Evolutionary conservation across 2,329 filamentous ascomycete species (phyloP).

Genomic region (Colletotrichum noveboracense): DNA sequence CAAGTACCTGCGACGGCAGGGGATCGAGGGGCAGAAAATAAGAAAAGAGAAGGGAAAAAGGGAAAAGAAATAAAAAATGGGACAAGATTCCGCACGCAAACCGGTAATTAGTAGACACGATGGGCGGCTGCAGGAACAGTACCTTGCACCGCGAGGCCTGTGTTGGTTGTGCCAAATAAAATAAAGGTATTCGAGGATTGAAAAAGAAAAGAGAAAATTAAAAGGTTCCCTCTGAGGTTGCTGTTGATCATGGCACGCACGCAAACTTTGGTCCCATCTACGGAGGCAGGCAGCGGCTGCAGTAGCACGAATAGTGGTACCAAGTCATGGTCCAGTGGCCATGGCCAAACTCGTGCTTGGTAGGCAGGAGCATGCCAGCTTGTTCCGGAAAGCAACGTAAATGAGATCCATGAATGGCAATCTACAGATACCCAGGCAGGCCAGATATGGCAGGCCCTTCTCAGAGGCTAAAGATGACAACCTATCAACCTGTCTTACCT

Average conservation of each 20-base stretch:
- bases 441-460: neutral
- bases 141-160: neutral
- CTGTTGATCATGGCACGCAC: neutral
- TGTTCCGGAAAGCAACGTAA: neutral
- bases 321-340: neutral
- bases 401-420: neutral
- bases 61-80: neutral
- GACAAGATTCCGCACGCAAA: neutral
- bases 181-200: neutral
- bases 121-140: constrained; percentile 4
- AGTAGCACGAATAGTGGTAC: neutral
- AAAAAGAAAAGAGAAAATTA: neutral
- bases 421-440: neutral
- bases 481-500: neutral
- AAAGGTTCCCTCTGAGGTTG: neutral
- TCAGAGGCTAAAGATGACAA: neutral
- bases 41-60: neutral
- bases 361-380: neutral
- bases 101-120: neutral
- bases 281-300: neutral
- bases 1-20: neutral
- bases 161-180: neutral
- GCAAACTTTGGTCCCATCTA: neutral
- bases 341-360: neutral
- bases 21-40: neutral